Percentiles rank a stretch among this genome's conserved stretches.
Evolutionary conservation across 2,329 filamentous ascomycete species (phyloP).

Genomic region (Diaporthe destruens): DNA sequence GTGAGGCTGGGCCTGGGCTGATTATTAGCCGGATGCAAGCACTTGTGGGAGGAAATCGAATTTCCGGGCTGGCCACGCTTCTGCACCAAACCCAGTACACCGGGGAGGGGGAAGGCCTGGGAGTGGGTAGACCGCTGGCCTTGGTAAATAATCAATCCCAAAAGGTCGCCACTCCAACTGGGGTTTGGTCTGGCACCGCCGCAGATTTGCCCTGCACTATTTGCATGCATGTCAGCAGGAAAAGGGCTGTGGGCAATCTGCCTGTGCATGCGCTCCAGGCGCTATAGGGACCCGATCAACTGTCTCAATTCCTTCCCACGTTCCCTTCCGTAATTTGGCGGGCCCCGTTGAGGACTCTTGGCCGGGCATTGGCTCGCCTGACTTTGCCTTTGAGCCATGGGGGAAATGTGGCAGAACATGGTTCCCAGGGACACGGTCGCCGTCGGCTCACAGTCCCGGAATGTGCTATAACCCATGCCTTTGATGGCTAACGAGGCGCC

Average conservation of each 20-base stretch:
- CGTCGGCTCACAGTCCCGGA: neutral
- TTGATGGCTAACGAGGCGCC: neutral
- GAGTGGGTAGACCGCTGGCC: slow-evolving; percentile 12
- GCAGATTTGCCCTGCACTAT: slow-evolving; percentile 21
- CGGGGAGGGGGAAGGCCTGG: neutral
- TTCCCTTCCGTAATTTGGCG: neutral
- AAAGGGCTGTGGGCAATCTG: neutral
- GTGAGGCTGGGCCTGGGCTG: neutral
- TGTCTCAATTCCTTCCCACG: neutral
- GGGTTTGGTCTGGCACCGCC: neutral
- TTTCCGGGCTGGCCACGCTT: slow-evolving; percentile 20
- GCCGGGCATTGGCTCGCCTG: neutral
- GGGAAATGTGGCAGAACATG: neutral
- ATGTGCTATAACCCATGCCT: neutral
- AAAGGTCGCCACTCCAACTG: neutral
- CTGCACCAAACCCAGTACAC: neutral
- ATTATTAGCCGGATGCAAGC: slow-evolving; percentile 12
- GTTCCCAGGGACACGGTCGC: neutral
- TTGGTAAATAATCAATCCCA: slow-evolving; percentile 10
- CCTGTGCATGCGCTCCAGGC: slow-evolving; percentile 11
- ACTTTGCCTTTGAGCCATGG: neutral
- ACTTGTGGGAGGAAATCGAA: slow-evolving; percentile 16
- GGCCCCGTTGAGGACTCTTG: neutral
- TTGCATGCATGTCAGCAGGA: slow-evolving; percentile 23
- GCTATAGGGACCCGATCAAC: neutral